Conservation (phyloP, 2,329 filamentous ascomycete species). For the Metarhizium rileyi region DNA sequence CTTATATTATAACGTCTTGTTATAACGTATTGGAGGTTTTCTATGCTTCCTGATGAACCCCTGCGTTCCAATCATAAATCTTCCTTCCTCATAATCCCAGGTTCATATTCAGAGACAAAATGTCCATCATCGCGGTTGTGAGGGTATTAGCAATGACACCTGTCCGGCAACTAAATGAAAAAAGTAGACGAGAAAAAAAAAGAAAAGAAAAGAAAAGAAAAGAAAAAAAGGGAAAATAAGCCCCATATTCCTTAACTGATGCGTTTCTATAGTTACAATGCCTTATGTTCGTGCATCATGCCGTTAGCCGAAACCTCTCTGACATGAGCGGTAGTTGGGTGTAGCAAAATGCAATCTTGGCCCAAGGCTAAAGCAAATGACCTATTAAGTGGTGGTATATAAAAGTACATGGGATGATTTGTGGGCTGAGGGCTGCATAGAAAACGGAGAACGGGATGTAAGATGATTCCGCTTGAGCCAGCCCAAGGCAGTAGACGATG, state of each 20-base stretch:
- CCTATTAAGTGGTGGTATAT: not conserved
- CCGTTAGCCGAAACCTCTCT: not conserved
- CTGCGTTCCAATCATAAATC: constrained; percentile 5
- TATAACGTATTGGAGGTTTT: not conserved
- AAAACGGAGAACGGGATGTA: not conserved
- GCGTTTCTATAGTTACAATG: not conserved
- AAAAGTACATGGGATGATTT: not conserved
- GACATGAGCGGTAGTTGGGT: not conserved
- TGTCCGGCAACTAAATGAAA: not conserved
- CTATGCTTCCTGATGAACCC: constrained; percentile 1
- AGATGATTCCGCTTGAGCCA: constrained; percentile 12
- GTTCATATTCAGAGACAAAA: not conserved
- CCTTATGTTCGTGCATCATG: not conserved
- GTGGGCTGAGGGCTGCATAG: not conserved
- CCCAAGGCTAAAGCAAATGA: not conserved
- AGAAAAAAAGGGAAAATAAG: not conserved
- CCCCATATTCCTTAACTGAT: too few relatives aligned
- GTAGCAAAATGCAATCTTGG: not conserved
- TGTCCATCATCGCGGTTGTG: not conserved
- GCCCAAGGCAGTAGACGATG: constrained; percentile 11
- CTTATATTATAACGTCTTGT: constrained; percentile 5
- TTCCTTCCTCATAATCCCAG: constrained; percentile 1
- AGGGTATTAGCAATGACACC: not conserved
- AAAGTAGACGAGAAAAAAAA: too few relatives aligned
- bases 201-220: too few relatives aligned